phyloP scores from a whole-genome alignment of 2,329 filamentous ascomycete species.

The Alternaria angustiovoidea region DNA sequence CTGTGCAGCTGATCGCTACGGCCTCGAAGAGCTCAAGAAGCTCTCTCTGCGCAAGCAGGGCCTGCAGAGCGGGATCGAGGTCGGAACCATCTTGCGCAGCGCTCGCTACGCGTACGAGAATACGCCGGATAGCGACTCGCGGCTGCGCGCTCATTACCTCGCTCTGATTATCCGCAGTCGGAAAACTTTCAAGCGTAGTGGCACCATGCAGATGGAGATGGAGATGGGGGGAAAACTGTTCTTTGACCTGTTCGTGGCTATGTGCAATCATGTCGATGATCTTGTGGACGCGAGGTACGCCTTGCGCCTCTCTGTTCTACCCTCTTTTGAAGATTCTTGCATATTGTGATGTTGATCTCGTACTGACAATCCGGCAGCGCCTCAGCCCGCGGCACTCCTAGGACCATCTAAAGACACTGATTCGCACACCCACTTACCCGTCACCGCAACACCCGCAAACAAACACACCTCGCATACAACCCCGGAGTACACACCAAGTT shows the following conservation, averaged over 20 bases:
- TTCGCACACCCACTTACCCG: constrained; percentile 21
- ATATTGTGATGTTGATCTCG: constrained; percentile 15
- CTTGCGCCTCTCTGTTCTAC: constrained; percentile 26
- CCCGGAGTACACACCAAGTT: constrained; percentile 27
- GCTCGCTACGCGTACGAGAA: constrained; percentile 95
- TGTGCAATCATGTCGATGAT: constrained; percentile 98
- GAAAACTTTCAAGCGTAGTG: constrained; percentile 96
- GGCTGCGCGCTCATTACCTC: constrained; percentile 95
- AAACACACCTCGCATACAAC: constrained; percentile 17
- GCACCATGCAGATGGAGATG: constrained; percentile 99
- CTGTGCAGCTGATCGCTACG: constrained; percentile 89
- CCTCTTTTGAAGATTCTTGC: not conserved
- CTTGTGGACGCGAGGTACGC: constrained; percentile 79
- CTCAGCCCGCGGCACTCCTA: constrained; percentile 36
- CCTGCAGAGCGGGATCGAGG: constrained; percentile 89
- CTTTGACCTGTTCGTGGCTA: constrained; percentile 97
- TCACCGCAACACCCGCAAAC: constrained; percentile 28
- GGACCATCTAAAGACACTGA: constrained; percentile 33
- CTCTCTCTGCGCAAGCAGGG: constrained; percentile 94
- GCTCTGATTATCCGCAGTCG: constrained; percentile 96
- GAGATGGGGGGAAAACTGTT: constrained; percentile 92
- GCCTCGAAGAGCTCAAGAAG: constrained; percentile 89
- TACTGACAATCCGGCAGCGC: constrained; percentile 24
- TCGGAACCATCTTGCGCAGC: constrained; percentile 88
- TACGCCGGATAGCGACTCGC: constrained; percentile 91